Conservation (phyloP, 1,284 basidiomycete species). For the Sporisorium reilianum region DNA sequence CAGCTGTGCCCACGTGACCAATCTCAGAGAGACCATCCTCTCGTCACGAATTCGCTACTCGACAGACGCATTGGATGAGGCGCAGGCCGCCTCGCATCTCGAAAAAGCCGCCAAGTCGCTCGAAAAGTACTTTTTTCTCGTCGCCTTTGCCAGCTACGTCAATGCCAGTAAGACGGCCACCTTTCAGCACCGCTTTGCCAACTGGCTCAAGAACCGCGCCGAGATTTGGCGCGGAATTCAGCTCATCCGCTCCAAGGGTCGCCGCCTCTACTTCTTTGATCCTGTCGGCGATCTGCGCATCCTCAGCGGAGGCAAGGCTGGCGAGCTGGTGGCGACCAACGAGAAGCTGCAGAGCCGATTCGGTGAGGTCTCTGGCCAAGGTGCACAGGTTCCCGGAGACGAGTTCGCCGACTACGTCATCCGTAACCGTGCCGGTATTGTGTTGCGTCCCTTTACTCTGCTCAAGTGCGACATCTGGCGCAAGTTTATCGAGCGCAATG, state of each 20-base stretch:
- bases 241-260: constrained; percentile 54
- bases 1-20: constrained; percentile 63
- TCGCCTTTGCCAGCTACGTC: constrained; percentile 92
- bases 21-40: constrained; percentile 66
- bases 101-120: constrained; percentile 69
- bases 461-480: constrained; percentile 69
- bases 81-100: constrained; percentile 50
- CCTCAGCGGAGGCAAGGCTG: constrained; percentile 53
- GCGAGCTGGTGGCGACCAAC: constrained; percentile 49
- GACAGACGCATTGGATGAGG: constrained; percentile 55
- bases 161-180: constrained; percentile 76
- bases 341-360: constrained; percentile 49
- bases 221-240: constrained; percentile 83
- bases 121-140: constrained; percentile 85
- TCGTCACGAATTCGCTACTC: constrained; percentile 59
- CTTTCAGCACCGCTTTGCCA: constrained; percentile 81
- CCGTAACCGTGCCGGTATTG: constrained; percentile 65
- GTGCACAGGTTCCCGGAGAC: constrained; percentile 62
- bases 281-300: constrained; percentile 65
- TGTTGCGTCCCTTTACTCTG: constrained; percentile 63
- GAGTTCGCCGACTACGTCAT: constrained; percentile 69
- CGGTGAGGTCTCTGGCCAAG: constrained; percentile 48
- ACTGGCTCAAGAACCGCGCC: constrained; percentile 85
- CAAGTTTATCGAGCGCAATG: constrained; percentile 57
- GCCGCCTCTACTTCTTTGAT: constrained; percentile 67